phyloP scores from a whole-genome alignment of 2,329 filamentous ascomycete genomes.

The Colletotrichum eleusines region DNA sequence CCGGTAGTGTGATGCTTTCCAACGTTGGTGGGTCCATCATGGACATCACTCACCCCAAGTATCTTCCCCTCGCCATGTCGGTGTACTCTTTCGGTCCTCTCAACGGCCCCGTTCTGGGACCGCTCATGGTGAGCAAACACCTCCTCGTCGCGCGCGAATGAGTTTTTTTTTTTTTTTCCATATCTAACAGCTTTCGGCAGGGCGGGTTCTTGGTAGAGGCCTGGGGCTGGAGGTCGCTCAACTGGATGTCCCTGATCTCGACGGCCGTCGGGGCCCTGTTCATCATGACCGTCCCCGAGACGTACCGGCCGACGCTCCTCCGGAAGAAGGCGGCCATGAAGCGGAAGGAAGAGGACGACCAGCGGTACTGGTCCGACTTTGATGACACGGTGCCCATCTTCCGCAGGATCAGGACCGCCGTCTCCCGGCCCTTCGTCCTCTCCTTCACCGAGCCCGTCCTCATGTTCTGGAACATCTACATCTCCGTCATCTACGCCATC shows the following conservation, averaged over 20 bases:
- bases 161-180: too few relatives aligned
- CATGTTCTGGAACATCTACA: constrained; percentile 67
- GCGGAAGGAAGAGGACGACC: constrained; percentile 63
- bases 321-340: constrained; percentile 60
- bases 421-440: constrained; percentile 71
- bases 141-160: too few relatives aligned
- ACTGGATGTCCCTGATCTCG: constrained; percentile 70
- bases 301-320: constrained; percentile 66
- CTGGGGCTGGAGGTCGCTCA: constrained; percentile 73
- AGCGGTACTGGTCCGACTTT: constrained; percentile 67
- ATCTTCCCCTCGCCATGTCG: constrained; percentile 71
- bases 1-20: constrained; percentile 71
- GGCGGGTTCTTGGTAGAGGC: constrained; percentile 69
- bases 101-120: constrained; percentile 62
- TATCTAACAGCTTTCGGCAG: constrained; percentile 5
- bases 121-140: constrained; percentile 47
- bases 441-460: constrained; percentile 70
- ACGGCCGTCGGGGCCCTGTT: constrained; percentile 63
- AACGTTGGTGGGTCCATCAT: constrained; percentile 73
- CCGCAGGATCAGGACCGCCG: constrained; percentile 67
- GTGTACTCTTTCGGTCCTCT: constrained; percentile 74
- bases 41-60: constrained; percentile 71
- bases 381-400: constrained; percentile 67
- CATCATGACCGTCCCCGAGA: constrained; percentile 64
- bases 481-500: constrained; percentile 73